phyloP scores from a whole-genome alignment of 345 rosid species.

The Fremontodendron californicum region DNA sequence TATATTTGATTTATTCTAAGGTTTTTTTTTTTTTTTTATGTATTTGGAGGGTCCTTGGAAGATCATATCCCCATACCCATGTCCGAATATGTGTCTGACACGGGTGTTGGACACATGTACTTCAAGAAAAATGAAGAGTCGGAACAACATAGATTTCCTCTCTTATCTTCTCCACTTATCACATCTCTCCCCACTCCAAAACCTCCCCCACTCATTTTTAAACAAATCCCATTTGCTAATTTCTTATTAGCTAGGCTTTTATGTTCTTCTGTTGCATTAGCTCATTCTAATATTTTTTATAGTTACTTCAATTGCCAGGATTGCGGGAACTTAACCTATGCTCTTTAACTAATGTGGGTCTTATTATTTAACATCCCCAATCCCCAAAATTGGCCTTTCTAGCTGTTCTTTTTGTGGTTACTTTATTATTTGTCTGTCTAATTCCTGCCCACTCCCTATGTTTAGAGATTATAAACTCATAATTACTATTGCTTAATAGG shows the following conservation, averaged over 20 bases:
- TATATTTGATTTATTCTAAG: too few relatives aligned
- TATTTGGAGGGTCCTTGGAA: too few relatives aligned
- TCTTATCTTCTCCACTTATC: constrained; percentile 22
- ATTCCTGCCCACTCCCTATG: constrained; percentile 39
- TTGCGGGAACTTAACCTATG: constrained; percentile 32
- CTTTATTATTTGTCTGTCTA: background rate
- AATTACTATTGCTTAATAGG: constrained; percentile 37
- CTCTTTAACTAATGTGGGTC: constrained; percentile 9
- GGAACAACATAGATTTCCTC: too few relatives aligned
- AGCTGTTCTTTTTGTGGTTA: constrained; percentile 17
- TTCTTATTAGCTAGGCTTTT: background rate
- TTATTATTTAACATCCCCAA: constrained; percentile 18
- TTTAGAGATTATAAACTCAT: constrained; percentile 57
- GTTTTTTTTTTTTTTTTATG: too few relatives aligned
- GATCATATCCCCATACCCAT: too few relatives aligned
- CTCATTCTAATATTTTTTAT: background rate
- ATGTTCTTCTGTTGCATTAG: background rate
- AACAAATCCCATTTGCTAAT: constrained; percentile 19
- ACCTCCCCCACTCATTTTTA: background rate
- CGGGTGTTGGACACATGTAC: too few relatives aligned
- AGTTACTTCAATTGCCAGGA: constrained; percentile 28
- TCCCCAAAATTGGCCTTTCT: constrained; percentile 35
- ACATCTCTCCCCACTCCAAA: background rate
- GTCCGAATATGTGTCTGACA: too few relatives aligned
- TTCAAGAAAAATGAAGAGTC: too few relatives aligned